Evolutionary conservation across 306 rosid genomes (phyloP).

Genomic region (Trichosanthes truncata): DNA sequence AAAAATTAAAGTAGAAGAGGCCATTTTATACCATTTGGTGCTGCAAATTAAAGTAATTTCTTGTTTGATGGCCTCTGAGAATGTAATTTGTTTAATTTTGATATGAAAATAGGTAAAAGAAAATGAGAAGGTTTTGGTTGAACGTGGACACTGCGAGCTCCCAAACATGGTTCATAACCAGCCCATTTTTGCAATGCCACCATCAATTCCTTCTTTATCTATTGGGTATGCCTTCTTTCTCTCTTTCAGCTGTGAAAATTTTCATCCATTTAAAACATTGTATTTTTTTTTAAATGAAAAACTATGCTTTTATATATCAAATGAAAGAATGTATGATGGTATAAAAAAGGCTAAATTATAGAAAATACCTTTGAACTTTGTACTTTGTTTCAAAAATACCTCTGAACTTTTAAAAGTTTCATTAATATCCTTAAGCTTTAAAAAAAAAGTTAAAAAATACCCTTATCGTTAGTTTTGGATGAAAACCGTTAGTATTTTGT

Average conservation of each 20-base stretch:
- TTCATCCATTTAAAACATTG: too few species aligned
- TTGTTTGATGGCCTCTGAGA: neutral
- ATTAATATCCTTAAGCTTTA: too few species aligned
- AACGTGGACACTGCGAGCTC: conserved; percentile 16
- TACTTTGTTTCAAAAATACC: too few species aligned
- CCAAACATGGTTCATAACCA: conserved; percentile 28
- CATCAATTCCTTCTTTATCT: conserved; percentile 32
- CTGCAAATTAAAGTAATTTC: neutral
- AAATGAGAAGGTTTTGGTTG: conserved; percentile 25
- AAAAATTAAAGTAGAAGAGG: neutral
- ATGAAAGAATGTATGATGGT: too few species aligned
- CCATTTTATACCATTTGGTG: neutral
- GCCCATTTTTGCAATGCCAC: conserved; percentile 25
- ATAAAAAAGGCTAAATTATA: too few species aligned
- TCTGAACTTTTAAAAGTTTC: too few species aligned
- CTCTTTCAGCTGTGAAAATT: neutral
- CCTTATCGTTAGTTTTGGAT: too few species aligned
- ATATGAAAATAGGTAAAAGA: conserved; percentile 40
- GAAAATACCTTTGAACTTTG: too few species aligned
- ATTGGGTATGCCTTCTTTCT: conserved; percentile 32
- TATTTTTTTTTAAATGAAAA: too few species aligned
- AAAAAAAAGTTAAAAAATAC: too few species aligned
- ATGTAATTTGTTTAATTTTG: neutral
- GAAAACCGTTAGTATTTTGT: too few species aligned
- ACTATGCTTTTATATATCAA: too few species aligned